Conservation (phyloP, 306 rosid genomes). For the Begonia fuchsioides region DNA sequence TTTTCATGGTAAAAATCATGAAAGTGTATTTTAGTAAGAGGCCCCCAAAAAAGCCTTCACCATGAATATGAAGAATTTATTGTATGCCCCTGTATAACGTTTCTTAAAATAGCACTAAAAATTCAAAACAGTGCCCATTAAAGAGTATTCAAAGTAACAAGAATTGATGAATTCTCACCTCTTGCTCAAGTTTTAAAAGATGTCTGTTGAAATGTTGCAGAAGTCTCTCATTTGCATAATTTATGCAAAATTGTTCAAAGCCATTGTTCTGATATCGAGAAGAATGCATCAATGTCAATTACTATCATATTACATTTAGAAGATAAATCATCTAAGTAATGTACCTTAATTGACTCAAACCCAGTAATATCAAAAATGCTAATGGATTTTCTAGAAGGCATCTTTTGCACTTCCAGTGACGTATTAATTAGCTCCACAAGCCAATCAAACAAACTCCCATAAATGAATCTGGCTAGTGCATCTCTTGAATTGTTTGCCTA, state of each 20-base stretch:
- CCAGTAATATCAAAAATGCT: slow-evolving; percentile 77
- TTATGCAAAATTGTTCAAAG: slow-evolving; percentile 87
- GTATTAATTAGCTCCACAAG: slow-evolving; percentile 70
- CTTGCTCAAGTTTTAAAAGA: slow-evolving; percentile 86
- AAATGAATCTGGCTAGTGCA: slow-evolving; percentile 70
- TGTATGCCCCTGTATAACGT: neutral
- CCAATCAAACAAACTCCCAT: slow-evolving; percentile 84
- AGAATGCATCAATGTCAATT: slow-evolving; percentile 11
- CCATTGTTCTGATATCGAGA: slow-evolving; percentile 55
- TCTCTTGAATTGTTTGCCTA: slow-evolving; percentile 81
- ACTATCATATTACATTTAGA: slow-evolving; percentile 4
- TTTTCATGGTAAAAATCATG: neutral
- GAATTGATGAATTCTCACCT: slow-evolving; percentile 37
- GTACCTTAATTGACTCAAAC: slow-evolving; percentile 83
- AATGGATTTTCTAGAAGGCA: slow-evolving; percentile 54
- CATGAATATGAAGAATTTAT: neutral
- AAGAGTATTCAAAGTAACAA: neutral
- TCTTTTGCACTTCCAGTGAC: slow-evolving; percentile 53
- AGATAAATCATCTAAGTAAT: slow-evolving; percentile 9
- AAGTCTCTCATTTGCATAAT: slow-evolving; percentile 97
- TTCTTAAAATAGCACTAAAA: neutral
- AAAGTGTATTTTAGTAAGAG: neutral
- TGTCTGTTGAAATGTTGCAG: slow-evolving; percentile 93
- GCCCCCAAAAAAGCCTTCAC: neutral
- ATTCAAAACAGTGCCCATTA: neutral